Base-by-base conservation (phyloP, 345 rosid species). In the Rhodomyrtus tomentosa region DNA sequence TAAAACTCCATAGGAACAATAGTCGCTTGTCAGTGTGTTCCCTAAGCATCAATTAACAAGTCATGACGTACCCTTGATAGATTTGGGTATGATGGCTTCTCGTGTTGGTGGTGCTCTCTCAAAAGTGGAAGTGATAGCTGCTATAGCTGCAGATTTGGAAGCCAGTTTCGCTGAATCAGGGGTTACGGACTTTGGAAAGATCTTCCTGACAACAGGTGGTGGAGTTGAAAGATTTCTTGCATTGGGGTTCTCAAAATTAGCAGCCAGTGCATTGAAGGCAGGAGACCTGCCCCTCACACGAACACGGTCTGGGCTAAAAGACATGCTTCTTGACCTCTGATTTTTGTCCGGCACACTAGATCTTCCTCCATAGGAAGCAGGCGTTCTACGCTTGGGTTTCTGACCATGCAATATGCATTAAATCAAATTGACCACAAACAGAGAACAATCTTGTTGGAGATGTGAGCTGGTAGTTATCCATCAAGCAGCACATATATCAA, bases 261-360 rank as follows among this genome's bases (percentile, higher is more conserved):
- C 98, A 84, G 99, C 99, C 51, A 98, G 94, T 50, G 97, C 97
- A 85, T 92, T 98, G 93, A 98, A 98, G 84, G 99, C 98, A 25
- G 99, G 99, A 84, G 99, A 98, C 89, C 99, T 93, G 81, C 99
- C 99, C 88, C 99, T 92, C 85, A 95, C 98, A 21, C 99, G 98
- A 87, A 94, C 96, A 88, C 99, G 92, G 53, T 98, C 99, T 49
- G 99, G 94, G 88, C 96, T 98, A 90, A 92, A 98, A 58, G 99
- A 95, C 95, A 96, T 88, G 88, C 99, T 98, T 91, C 99, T 94
- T 15, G 99, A 96, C 84, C 99, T 98, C 88, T 96, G 98, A 50
- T 95, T 87, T 88, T 98, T 96, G 59, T 96, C 98, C 38, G 99
- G 96, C 53, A 90, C 95, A 42, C 91, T 86, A 56, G 99, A 98